Evolutionary conservation across 129 eudicot species (phyloP).

Genomic region (Flaveria bidentis): DNA sequence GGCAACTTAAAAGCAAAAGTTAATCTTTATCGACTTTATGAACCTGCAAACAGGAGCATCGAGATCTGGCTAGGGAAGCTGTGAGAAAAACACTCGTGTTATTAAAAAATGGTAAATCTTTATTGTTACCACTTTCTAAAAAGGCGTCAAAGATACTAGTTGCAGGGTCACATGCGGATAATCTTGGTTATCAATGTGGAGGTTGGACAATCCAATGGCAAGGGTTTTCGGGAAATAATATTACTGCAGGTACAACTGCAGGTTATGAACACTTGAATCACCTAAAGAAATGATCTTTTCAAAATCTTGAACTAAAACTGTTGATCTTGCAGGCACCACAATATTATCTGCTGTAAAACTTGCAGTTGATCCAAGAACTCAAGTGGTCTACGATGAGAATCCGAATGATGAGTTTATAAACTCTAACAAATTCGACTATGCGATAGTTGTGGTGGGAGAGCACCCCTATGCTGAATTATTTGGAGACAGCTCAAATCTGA

Average conservation of each 20-base stretch:
- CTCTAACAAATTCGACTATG: conserved; percentile 51
- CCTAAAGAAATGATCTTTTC: background rate
- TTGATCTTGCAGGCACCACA: conserved; percentile 26
- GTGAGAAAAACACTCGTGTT: conserved; percentile 31
- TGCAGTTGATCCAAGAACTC: conserved; percentile 33
- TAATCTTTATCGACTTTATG: background rate
- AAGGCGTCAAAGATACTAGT: conserved; percentile 30
- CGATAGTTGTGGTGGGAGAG: conserved; percentile 75
- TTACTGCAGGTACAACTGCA: conserved; percentile 21
- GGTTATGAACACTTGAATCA: background rate
- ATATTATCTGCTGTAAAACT: conserved; percentile 26
- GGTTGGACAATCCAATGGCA: conserved; percentile 32
- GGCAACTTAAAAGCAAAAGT: background rate
- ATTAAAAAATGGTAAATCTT: conserved; percentile 24
- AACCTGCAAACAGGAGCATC: conserved; percentile 26
- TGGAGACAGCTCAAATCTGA: conserved; percentile 51
- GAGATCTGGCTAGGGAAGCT: conserved; percentile 32
- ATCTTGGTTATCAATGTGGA: conserved; percentile 34
- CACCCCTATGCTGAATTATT: conserved; percentile 34
- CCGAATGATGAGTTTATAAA: conserved; percentile 52
- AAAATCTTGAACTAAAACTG: background rate
- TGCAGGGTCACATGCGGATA: conserved; percentile 32
- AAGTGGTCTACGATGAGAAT: conserved; percentile 48
- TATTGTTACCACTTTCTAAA: conserved; percentile 25
- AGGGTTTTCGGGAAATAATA: conserved; percentile 29